Conservation (phyloP, 2,329 filamentous ascomycete species). For the Ceratocystis cacaofunesta region DNA sequence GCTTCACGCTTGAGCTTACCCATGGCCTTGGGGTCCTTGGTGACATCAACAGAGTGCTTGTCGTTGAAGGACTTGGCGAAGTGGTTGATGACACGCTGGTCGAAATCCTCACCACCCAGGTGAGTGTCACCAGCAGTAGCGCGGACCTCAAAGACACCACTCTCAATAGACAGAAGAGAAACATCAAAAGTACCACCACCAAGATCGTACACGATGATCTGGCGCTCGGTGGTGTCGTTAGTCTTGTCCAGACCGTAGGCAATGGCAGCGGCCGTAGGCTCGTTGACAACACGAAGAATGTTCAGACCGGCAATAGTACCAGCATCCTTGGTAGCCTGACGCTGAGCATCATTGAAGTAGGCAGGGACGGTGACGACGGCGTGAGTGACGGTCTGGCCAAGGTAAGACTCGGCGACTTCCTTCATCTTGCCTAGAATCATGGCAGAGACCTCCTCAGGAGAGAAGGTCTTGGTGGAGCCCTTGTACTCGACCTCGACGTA, state of each 20-base stretch:
- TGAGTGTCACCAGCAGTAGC: slow-evolving; percentile 94
- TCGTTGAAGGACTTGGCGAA: slow-evolving; percentile 96
- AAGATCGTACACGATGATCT: slow-evolving; percentile 87
- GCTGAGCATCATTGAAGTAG: slow-evolving; percentile 98
- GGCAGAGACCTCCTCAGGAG: slow-evolving; percentile 65
- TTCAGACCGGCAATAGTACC: slow-evolving; percentile 85
- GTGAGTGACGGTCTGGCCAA: slow-evolving; percentile 72
- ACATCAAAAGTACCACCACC: slow-evolving; percentile 94
- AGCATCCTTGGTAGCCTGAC: slow-evolving; percentile 92
- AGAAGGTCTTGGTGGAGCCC: slow-evolving; percentile 55
- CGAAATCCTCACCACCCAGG: slow-evolving; percentile 96
- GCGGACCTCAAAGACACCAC: slow-evolving; percentile 87
- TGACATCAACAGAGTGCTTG: slow-evolving; percentile 84
- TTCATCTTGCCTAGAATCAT: slow-evolving; percentile 79
- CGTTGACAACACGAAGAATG: slow-evolving; percentile 91
- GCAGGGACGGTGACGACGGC: slow-evolving; percentile 87
- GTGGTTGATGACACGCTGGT: slow-evolving; percentile 92
- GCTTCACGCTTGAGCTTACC: slow-evolving; percentile 99
- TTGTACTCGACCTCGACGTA: slow-evolving; percentile 59
- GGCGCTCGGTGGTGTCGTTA: slow-evolving; percentile 54
- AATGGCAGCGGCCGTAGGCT: slow-evolving; percentile 88
- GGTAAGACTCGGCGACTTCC: slow-evolving; percentile 63
- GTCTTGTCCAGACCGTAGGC: slow-evolving; percentile 88
- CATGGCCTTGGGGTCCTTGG: slow-evolving; percentile 94
- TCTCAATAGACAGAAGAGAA: slow-evolving; percentile 77